phyloP scores from a whole-genome alignment of 345 rosid species.

The Hevea brasiliensis region DNA sequence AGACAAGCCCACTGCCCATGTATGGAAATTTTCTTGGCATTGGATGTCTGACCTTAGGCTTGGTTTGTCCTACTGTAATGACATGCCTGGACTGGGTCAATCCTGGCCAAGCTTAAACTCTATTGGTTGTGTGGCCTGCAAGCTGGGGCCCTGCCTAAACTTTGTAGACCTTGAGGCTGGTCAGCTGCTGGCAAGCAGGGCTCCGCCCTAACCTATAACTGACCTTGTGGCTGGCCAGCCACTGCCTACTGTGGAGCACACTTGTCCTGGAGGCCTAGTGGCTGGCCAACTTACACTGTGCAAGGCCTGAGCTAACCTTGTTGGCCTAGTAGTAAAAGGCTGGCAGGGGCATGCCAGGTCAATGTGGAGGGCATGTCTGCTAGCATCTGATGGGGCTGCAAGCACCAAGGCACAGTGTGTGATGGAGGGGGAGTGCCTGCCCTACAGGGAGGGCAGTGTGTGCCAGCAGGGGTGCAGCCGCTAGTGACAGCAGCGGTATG shows the following conservation, averaged over 20 bases:
- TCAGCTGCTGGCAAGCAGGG: neutral
- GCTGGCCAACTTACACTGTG: no score
- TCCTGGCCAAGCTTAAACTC: neutral
- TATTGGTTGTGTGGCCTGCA: no score
- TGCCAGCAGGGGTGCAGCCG: no score
- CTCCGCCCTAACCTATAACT: neutral
- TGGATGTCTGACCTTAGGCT: neutral
- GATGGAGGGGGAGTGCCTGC: no score
- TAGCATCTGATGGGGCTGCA: no score
- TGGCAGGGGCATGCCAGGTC: neutral
- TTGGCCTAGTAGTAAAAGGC: neutral
- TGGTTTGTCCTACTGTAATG: neutral
- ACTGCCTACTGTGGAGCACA: neutral
- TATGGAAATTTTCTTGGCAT: neutral
- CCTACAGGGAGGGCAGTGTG: no score
- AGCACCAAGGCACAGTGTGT: no score
- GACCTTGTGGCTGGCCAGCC: neutral
- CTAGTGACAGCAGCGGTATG: no score
- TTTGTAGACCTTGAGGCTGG: neutral
- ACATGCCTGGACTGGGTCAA: neutral
- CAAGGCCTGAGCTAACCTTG: neutral
- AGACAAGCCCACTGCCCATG: neutral
- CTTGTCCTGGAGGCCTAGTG: no score
- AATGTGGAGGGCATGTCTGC: no score
- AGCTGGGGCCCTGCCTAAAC: neutral